These are phyloP conservation scores for Dactylellina cionopaga DNA, from an alignment of 2,329 filamentous ascomycete species.

Conservation along the genomic window DNA sequence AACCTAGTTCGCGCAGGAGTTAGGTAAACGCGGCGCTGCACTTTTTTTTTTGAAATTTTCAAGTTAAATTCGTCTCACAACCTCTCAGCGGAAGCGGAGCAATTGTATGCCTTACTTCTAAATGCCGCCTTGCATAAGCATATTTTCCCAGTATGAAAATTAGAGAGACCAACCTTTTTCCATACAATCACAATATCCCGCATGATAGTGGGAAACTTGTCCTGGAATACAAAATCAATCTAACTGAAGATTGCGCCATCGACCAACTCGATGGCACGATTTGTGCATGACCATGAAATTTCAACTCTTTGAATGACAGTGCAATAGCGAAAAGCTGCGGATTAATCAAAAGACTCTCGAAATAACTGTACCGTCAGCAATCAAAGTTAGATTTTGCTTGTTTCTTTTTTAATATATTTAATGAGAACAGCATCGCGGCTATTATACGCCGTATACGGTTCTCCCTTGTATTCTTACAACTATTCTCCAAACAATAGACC, in stretches of 20 bases:
- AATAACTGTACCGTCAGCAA: too few species aligned
- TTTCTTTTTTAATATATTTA: background rate
- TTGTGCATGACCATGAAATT: background rate
- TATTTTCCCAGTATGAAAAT: too few species aligned
- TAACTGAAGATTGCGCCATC: constrained; percentile 28
- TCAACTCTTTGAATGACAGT: background rate
- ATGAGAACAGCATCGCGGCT: constrained; percentile 3
- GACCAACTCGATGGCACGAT: constrained; percentile 20
- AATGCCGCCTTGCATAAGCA: background rate
- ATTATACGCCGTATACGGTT: background rate
- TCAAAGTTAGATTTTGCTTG: too few species aligned
- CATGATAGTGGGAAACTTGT: too few species aligned
- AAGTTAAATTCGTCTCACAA: background rate
- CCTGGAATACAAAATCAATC: background rate
- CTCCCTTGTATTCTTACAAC: background rate
- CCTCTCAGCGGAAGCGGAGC: background rate
- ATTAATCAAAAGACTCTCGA: too few species aligned
- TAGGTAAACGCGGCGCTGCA: constrained; percentile 4
- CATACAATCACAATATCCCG: too few species aligned
- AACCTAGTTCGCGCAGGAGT: background rate
- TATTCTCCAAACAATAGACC: background rate
- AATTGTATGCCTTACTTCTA: too few species aligned
- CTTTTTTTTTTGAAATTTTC: background rate
- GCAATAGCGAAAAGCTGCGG: too few species aligned
- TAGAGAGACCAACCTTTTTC: too few species aligned